Evolutionary conservation across 2,329 filamentous ascomycete genomes (phyloP).

Genomic region (Hypoxylon sp.): DNA sequence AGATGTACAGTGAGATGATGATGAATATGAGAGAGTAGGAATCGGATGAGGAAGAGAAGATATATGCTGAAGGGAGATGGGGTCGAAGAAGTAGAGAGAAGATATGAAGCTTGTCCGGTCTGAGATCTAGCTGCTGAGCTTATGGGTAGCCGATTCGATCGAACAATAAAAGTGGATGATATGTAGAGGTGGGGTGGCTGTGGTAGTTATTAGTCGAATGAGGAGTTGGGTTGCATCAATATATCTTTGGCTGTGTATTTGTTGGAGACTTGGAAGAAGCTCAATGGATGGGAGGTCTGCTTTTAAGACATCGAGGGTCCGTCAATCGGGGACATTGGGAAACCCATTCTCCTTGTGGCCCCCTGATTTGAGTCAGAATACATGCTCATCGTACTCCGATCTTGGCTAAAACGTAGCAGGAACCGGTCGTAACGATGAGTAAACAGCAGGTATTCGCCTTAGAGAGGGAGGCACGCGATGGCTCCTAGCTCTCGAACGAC

Average conservation of each 20-base stretch:
- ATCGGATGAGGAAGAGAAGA: conserved; percentile 18
- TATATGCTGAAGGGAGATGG: conserved; percentile 17
- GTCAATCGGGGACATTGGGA: conserved; percentile 6
- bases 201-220: conserved; percentile 37
- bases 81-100: conserved; percentile 26
- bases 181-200: conserved; percentile 37
- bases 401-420: conserved; percentile 14
- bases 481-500: conserved; percentile 43
- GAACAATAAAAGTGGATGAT: conserved; percentile 35
- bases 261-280: conserved; percentile 39
- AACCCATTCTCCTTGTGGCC: conserved; percentile 21
- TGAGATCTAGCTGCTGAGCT: conserved; percentile 33
- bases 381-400: conserved; percentile 31
- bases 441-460: conserved; percentile 19
- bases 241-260: conserved; percentile 32
- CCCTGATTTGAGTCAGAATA: conserved; percentile 42
- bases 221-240: conserved; percentile 46
- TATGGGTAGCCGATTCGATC: conserved; percentile 26
- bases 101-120: conserved; percentile 38
- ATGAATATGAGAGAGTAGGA: conserved; percentile 11
- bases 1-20: conserved; percentile 15
- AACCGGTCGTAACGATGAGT: background rate
- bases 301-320: conserved; percentile 40
- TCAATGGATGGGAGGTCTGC: conserved; percentile 35
- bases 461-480: conserved; percentile 43